Evolutionary conservation across 1,139 yeast species (phyloP).

Genomic region (Pichia sp.): DNA sequence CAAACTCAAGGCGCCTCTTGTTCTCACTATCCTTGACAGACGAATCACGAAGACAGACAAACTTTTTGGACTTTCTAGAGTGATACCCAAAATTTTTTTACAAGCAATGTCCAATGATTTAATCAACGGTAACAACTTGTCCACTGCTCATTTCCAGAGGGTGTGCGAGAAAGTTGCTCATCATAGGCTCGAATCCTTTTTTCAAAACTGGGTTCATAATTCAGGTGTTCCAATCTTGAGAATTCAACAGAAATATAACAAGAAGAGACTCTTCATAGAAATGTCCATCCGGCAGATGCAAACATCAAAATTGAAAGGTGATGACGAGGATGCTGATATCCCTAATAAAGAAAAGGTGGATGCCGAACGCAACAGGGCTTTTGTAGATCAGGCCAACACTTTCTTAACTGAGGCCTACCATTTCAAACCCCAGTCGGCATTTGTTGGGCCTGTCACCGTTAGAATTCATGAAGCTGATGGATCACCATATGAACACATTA

Average conservation of each 20-base stretch:
- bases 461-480: conserved; percentile 98
- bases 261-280: conserved; percentile 88
- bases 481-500: conserved; percentile 98
- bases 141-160: conserved; percentile 81
- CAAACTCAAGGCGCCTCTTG: conserved; percentile 76
- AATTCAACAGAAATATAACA: conserved; percentile 86
- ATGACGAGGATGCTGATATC: conserved; percentile 14
- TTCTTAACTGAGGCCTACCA: conserved; percentile 25
- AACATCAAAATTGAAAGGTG: conserved; percentile 38
- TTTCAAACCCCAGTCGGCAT: conserved; percentile 39
- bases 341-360: conserved; percentile 4
- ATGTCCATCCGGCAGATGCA: conserved; percentile 93
- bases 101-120: conserved; percentile 97
- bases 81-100: conserved; percentile 80
- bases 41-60: conserved; percentile 96
- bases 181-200: conserved; percentile 73
- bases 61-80: conserved; percentile 86
- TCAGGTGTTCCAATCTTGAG: conserved; percentile 85
- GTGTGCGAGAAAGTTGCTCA: conserved; percentile 93
- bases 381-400: conserved; percentile 41
- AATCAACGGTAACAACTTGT: conserved; percentile 63
- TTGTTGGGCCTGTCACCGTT: conserved; percentile 93
- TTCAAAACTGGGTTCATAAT: conserved; percentile 90
- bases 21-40: conserved; percentile 75
- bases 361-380: conserved; percentile 23